These are phyloP conservation scores for Kwoniella sp. DNA, from an alignment of 768 basidiomycete genomes.

Conservation along the genomic window DNA sequence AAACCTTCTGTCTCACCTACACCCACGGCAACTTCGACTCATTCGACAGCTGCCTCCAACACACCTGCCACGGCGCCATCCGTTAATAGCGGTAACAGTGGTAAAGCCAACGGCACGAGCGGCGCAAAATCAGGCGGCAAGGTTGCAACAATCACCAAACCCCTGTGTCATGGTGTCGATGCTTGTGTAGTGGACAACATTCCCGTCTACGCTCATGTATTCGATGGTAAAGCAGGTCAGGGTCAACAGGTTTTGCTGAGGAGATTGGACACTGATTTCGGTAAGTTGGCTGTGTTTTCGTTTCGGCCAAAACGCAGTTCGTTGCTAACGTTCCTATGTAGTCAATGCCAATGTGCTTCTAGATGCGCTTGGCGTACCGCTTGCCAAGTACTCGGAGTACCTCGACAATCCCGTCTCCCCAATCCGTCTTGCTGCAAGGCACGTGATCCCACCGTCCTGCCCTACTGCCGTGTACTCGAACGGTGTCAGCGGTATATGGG, in stretches of 20 bases:
- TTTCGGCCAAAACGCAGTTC: no score
- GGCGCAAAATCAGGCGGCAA: not conserved
- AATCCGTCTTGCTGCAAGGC: slow-evolving; percentile 22
- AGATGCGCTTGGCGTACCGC: slow-evolving; percentile 34
- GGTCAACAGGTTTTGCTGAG: slow-evolving; percentile 28
- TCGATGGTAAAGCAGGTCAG: slow-evolving; percentile 16
- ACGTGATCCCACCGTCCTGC: slow-evolving; percentile 17
- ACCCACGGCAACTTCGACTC: not conserved
- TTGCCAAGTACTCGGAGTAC: slow-evolving; percentile 28
- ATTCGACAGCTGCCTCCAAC: not conserved
- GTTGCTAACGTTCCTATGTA: slow-evolving; percentile 1
- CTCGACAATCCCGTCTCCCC: slow-evolving; percentile 25
- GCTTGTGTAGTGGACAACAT: slow-evolving; percentile 48
- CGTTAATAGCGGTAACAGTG: not conserved
- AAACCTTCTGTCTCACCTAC: not conserved
- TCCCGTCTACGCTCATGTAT: slow-evolving; percentile 38
- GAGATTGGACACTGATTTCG: slow-evolving; percentile 46
- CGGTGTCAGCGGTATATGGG: slow-evolving; percentile 39
- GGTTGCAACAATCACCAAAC: slow-evolving; percentile 24
- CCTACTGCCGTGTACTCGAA: slow-evolving; percentile 17
- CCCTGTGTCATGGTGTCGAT: slow-evolving; percentile 36
- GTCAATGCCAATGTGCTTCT: slow-evolving; percentile 46
- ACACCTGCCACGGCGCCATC: not conserved
- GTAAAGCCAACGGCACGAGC: not conserved
- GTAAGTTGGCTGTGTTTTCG: slow-evolving; percentile 22